Evolutionary conservation across 768 basidiomycete species (phyloP), one percentile per base, ranked within the genome.

Genomic region (Pilatotrama ljubarskyi): DNA sequence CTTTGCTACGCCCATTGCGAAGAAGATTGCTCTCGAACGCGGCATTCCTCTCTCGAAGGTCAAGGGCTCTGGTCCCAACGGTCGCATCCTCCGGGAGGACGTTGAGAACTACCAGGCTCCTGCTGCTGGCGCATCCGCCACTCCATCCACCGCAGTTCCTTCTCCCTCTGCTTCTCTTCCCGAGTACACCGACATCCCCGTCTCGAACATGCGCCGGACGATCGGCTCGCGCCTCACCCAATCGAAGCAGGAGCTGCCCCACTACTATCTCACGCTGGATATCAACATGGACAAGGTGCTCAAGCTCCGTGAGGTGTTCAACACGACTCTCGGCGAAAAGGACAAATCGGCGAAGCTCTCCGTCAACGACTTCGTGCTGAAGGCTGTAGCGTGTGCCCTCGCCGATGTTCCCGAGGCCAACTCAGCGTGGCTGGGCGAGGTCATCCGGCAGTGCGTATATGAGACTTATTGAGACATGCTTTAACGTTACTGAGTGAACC

Each of bases 331-430:
- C 38, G 82, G 83, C 24, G 91, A 92, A 69, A 90, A 91, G 76
- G 93, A 95, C 73, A 96, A 95, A 78, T 76, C 81, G 43, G 86
- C 90, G 32, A 99, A 98, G 79, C 84, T 99, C 52, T 95, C 93
- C 66, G 93, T 99, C 59, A 98, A 98, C 74, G 97, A 99, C 77
- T 99, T 99, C 73, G 85, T 99, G 69, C 86, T 98, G 71, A 99
- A 99, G 77, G 97, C 94, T 5, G 86, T 90, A 32, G 86, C 90
- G 9, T 90, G 93, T 68, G 95, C 97, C 1, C 82, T 98, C 50
- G 82, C 84, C 42, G 97, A 98, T 69, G 95, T 98, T 29, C 97
- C 97, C 46, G 97, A 98, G 73, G 95, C 88, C 66, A 99, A 99
- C 80, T 93, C 94, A 51, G 95, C 95, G 13, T 98, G 96, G 97